These are phyloP conservation scores for Scedosporium apiospermum DNA, from an alignment of 2,329 filamentous ascomycete genomes.

Conservation along the genomic window DNA sequence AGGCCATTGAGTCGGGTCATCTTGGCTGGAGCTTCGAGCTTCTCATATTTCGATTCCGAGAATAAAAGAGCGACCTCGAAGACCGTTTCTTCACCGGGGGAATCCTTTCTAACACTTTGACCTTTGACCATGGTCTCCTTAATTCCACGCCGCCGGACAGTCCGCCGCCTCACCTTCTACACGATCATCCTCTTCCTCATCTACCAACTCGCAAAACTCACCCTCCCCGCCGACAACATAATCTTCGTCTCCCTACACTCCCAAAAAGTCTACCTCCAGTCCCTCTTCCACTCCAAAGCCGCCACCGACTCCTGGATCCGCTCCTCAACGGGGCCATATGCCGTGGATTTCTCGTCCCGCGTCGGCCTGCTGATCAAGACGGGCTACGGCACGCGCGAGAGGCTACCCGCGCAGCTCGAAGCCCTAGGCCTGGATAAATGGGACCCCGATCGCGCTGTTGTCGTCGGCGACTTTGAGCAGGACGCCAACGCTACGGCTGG, in stretches of 20 bases:
- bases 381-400: constrained; percentile 42
- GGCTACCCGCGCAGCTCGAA: constrained; percentile 35
- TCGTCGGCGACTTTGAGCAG: constrained; percentile 33
- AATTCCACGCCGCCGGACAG: neutral
- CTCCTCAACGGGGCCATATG: constrained; percentile 25
- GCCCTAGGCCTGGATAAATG: constrained; percentile 27
- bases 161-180: constrained; percentile 7
- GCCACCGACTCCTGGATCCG: constrained; percentile 31
- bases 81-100: neutral
- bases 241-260: constrained; percentile 11
- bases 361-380: constrained; percentile 45
- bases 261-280: constrained; percentile 17
- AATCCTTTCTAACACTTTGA: neutral
- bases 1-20: neutral
- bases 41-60: no score
- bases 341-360: constrained; percentile 34
- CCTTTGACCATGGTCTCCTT: neutral
- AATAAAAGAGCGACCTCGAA: no score
- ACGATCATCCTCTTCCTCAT: constrained; percentile 6
- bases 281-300: constrained; percentile 17
- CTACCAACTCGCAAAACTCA: constrained; percentile 2
- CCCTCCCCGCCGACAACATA: constrained; percentile 11
- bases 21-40: neutral
- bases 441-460: constrained; percentile 25
- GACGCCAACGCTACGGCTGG: neutral